These are phyloP conservation scores for Leccinum uliginosum DNA, from an alignment of 768 basidiomycete species.

Conservation along the genomic window DNA sequence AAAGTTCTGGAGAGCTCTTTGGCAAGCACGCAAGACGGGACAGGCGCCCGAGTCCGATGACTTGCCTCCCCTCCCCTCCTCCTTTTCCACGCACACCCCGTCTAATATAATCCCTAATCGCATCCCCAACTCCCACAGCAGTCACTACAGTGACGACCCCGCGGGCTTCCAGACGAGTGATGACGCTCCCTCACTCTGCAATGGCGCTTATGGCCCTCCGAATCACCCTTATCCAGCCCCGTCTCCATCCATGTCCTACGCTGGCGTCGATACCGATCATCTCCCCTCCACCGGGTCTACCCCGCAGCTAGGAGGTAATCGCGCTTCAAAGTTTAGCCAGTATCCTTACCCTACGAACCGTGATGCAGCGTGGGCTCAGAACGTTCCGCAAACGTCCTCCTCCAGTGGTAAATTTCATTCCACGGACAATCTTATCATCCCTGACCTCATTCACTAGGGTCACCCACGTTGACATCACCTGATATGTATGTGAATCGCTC, in stretches of 20 bases:
- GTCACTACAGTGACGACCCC: conserved; percentile 35
- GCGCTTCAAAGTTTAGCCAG: conserved; percentile 48
- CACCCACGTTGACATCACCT: conserved; percentile 46
- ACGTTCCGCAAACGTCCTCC: conserved; percentile 28
- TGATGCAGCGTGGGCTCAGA: conserved; percentile 28
- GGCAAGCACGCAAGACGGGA: conserved; percentile 58
- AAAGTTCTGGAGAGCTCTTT: conserved; percentile 67
- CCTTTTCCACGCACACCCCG: conserved; percentile 35
- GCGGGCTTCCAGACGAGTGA: conserved; percentile 49
- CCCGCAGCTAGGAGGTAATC: conserved; percentile 37
- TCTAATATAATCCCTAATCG: conserved; percentile 31
- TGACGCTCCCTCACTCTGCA: conserved; percentile 41
- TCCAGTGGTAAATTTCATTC: conserved; percentile 28
- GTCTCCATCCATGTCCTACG: conserved; percentile 43
- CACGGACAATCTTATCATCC: conserved; percentile 25
- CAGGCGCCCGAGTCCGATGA: conserved; percentile 51
- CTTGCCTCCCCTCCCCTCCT: conserved; percentile 45
- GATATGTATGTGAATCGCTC: conserved; percentile 49
- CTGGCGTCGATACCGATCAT: conserved; percentile 32
- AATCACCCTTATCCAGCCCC: conserved; percentile 40
- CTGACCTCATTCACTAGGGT: conserved; percentile 45
- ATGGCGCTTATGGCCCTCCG: conserved; percentile 41
- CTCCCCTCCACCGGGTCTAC: conserved; percentile 19
- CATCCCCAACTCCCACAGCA: conserved; percentile 36
- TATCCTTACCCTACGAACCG: conserved; percentile 40